A percentile compares a stretch with the other conserved stretches of the same genome.
Conservation (phyloP, 2,329 filamentous ascomycete species). For the Sporothrix pseudoabietina region DNA sequence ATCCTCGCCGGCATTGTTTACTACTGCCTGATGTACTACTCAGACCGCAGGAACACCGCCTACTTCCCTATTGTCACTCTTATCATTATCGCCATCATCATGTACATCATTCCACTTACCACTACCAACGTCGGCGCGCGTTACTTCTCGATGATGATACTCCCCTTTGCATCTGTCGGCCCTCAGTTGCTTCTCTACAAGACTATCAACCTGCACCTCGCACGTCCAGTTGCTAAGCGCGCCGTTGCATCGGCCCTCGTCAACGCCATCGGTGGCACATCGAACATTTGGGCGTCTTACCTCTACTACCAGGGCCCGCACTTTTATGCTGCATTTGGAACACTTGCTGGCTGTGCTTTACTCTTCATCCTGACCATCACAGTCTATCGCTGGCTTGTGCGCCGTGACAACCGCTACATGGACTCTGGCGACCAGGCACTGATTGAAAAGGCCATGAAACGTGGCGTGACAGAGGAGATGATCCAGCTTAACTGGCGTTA, state of each 20-base stretch:
- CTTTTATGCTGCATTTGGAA: constrained; percentile 36
- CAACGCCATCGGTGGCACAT: constrained; percentile 44
- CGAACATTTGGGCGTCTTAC: constrained; percentile 44
- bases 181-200: constrained; percentile 48
- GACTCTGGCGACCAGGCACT: constrained; percentile 34
- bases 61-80: constrained; percentile 43
- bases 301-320: constrained; percentile 39
- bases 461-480: constrained; percentile 38
- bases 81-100: constrained; percentile 42
- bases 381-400: constrained; percentile 35
- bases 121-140: constrained; percentile 45
- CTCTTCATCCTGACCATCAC: constrained; percentile 36
- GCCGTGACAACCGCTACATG: constrained; percentile 35
- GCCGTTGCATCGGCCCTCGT: constrained; percentile 47
- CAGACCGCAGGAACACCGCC: constrained; percentile 41
- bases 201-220: constrained; percentile 41
- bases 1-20: constrained; percentile 44
- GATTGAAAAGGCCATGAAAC: constrained; percentile 36
- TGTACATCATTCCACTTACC: constrained; percentile 45
- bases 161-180: constrained; percentile 46
- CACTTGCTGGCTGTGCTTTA: constrained; percentile 35
- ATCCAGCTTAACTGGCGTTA: constrained; percentile 38
- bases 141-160: constrained; percentile 49
- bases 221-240: constrained; percentile 47
- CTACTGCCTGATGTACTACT: constrained; percentile 43